These are phyloP conservation scores for Colletotrichum liriopes DNA, from an alignment of 2,329 filamentous ascomycete genomes.

Conservation along the genomic window DNA sequence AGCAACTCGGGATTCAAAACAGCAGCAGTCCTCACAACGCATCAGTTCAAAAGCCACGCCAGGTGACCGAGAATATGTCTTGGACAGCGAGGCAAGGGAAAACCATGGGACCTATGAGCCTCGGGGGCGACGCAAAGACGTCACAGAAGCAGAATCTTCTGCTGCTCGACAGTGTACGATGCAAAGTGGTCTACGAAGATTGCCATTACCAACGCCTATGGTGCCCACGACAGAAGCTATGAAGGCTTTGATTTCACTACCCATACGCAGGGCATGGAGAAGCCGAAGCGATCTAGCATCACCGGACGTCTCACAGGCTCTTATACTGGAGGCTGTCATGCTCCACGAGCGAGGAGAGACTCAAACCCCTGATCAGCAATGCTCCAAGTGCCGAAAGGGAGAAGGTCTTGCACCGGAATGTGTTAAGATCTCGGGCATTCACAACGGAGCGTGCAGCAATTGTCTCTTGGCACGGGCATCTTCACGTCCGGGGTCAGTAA, in stretches of 20 bases:
- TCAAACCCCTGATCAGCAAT: slow-evolving; percentile 42
- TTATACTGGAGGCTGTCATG: slow-evolving; percentile 46
- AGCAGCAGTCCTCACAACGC: neutral
- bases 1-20: neutral
- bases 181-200: neutral
- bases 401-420: slow-evolving; percentile 48
- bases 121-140: slow-evolving; percentile 12
- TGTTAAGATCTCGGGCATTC: slow-evolving; percentile 44
- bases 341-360: slow-evolving; percentile 47
- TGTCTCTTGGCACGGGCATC: slow-evolving; percentile 46
- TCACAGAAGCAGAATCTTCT: neutral
- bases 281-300: neutral
- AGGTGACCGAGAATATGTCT: neutral
- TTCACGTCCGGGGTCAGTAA: slow-evolving; percentile 5
- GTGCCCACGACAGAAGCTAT: slow-evolving; percentile 11
- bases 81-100: neutral
- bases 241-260: slow-evolving; percentile 7
- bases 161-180: neutral
- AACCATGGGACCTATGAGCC: neutral
- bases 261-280: slow-evolving; percentile 31
- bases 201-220: neutral
- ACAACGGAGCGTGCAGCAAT: slow-evolving; percentile 46
- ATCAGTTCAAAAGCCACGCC: neutral
- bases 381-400: slow-evolving; percentile 45
- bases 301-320: slow-evolving; percentile 14